Percentiles rank a stretch among this genome's conserved stretches.
These are phyloP conservation scores for Nicotiana undulata DNA, from an alignment of 257 asterid genomes.

Conservation along the genomic window DNA sequence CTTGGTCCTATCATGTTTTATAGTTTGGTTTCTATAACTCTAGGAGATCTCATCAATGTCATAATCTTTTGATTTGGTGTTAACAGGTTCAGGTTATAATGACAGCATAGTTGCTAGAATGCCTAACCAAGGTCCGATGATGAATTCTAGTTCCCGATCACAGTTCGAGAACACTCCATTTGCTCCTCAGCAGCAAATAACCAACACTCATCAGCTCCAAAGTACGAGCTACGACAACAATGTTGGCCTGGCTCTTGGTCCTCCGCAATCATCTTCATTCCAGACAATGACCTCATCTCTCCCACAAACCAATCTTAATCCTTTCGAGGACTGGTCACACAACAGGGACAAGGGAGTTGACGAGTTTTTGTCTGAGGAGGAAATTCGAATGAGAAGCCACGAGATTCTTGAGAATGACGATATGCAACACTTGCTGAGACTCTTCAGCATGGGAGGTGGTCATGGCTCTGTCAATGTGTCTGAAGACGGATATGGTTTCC, in stretches of 20 bases:
- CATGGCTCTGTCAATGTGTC: slow-evolving; percentile 32
- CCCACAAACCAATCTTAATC: slow-evolving; percentile 43
- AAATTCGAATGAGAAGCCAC: slow-evolving; percentile 76
- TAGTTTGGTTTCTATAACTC: neutral
- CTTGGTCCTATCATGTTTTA: neutral
- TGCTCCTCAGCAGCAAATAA: slow-evolving; percentile 28
- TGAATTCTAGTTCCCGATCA: slow-evolving; percentile 31
- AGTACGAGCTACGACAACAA: slow-evolving; percentile 24
- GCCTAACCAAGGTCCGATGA: slow-evolving; percentile 34
- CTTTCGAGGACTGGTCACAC: slow-evolving; percentile 72
- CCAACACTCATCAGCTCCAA: slow-evolving; percentile 41
- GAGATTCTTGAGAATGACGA: slow-evolving; percentile 93
- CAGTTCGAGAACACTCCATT: slow-evolving; percentile 38
- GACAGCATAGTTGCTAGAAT: slow-evolving; percentile 43
- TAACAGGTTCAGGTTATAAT: slow-evolving; percentile 45
- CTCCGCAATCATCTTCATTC: slow-evolving; percentile 57
- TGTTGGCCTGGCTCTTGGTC: slow-evolving; percentile 65
- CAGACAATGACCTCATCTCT: slow-evolving; percentile 36
- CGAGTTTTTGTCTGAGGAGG: slow-evolving; percentile 84
- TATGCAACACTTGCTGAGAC: slow-evolving; percentile 86
- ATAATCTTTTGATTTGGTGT: neutral
- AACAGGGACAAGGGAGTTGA: slow-evolving; percentile 55
- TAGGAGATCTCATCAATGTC: neutral
- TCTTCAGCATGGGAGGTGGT: slow-evolving; percentile 88
- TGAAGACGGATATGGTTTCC: slow-evolving; percentile 57